Base-by-base conservation (phyloP, 2,329 filamentous ascomycete genomes). In the Fusarium buharicum region DNA sequence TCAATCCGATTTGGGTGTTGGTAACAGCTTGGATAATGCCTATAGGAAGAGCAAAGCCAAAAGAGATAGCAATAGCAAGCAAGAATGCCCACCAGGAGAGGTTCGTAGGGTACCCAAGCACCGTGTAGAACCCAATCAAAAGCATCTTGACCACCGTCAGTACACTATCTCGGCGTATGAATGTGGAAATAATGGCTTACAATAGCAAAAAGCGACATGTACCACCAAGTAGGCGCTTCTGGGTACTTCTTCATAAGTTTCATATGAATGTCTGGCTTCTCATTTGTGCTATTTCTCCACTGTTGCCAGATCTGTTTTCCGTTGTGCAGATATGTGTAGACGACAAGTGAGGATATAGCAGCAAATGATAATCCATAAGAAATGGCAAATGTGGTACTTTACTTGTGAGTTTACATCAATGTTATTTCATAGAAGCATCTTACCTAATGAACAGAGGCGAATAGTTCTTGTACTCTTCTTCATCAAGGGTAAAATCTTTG, bases 31-130 rank as follows among this genome's bases (percentile, higher is more conserved):
- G 83, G 30, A 92, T 85, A 55, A 91, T 90, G 36, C 86, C 86
- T 41, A 88, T 87, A 0, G 89, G 89, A 12, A 91, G 75, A 9
- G 87, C 79, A 72, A 90, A 91, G 9, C 81, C 74, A 52, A 86
- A 84, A 0, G 88, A 84, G 55, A 92, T 87, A 47, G 82, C 76
- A 4, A 92, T 81, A 3, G 89, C 82, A 6, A 92, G 74, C 39
- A 92, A 73, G 66, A 91, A 91, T 0, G 86, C 85, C 89, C 89
- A 92, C 88, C 88, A 91, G 2, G 82, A 80, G 58, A 91, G 77
- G 59, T 90, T 87, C 4, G 90, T 91, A 0, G 86, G 84, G 68
- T 86, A 91, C 1, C 77, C 82, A 10, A 87, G 75, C 4, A 86
- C 79, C 3, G 84, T 83, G 22, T 83, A 68, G 55, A 87, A 81